Evolutionary conservation across 805 yeast genomes (phyloP), one percentile per base, ranked within the genome.

Genomic region (Middelhovenomyces tepae): DNA sequence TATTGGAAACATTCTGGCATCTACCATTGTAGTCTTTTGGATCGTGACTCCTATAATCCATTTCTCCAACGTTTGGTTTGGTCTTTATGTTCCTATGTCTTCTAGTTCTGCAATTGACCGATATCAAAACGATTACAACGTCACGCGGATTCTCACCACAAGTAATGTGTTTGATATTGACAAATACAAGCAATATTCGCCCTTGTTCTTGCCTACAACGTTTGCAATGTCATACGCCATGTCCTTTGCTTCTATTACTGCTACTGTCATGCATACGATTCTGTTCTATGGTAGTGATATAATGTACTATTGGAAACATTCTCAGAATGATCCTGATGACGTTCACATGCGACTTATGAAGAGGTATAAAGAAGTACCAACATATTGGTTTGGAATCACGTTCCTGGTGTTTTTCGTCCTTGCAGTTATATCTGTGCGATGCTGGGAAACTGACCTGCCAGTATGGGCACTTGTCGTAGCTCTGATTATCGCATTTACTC

Each of bases 391-490:
- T 45, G 46, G 57, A 3, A 39, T 54, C 3, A 57, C 71, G 10
- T 60, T 76, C 29, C 31, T 67, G 3, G 43, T 60, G 1, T 69
- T 74, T 31, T 62, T 75, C 13, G 54, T 59, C 1, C 55, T 75
- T 35, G 64, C 66, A 48, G 65, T 50, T 16, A 62, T 59, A 7
- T 49, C 60, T 19, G 50, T 67, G 22, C 48, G 59, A 27, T 56
- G 53, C 2, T 65, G 67, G 62, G 57, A 53, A 16, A 59, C 60
- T 46, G 71, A 65, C 35, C 62, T 75, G 5, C 78, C 82, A 1
- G 62, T 73, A 7, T 75, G 75, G 73, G 78, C 78, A 1, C 56
- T 78, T 11, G 60, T 75, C 34, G 63, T 76, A 37, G 74, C 77
- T 1, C 56, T 75, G 11, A 45, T 58, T 8, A 63, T 76, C 40